These are phyloP conservation scores for Lasiosphaeris hirsuta DNA, from an alignment of 495 filamentous ascomycete genomes.

Conservation along the genomic window DNA sequence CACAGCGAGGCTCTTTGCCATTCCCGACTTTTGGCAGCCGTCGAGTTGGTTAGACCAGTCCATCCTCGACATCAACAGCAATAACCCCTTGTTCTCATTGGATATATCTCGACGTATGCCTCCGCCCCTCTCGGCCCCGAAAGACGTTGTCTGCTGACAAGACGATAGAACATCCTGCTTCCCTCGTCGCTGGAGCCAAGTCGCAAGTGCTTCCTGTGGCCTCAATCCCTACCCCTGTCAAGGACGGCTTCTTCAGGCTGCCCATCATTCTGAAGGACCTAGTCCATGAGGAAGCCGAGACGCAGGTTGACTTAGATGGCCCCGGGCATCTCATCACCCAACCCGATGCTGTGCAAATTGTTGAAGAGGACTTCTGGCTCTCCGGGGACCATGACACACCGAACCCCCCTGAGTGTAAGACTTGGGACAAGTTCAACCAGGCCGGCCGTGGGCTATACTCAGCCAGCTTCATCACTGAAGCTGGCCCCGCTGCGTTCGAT, in stretches of 20 bases:
- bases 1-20: conserved; percentile 61
- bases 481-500: conserved; percentile 70
- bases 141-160: background rate
- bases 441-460: conserved; percentile 23
- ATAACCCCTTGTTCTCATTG: conserved; percentile 29
- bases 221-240: background rate
- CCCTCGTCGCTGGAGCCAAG: background rate
- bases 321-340: background rate
- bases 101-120: conserved; percentile 22
- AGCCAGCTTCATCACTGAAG: conserved; percentile 72
- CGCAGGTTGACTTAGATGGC: conserved; percentile 10
- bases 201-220: background rate
- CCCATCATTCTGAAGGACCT: conserved; percentile 34
- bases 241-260: conserved; percentile 42
- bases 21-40: conserved; percentile 62
- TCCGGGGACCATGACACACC: conserved; percentile 26
- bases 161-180: background rate
- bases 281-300: conserved; percentile 23
- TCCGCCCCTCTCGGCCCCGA: background rate
- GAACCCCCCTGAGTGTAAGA: conserved; percentile 48
- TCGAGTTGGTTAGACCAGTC: conserved; percentile 33
- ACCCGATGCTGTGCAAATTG: background rate
- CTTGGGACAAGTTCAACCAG: conserved; percentile 69
- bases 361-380: conserved; percentile 56
- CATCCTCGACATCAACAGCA: conserved; percentile 7